A percentile compares a stretch with the other conserved stretches of the same genome.
Evolutionary conservation across 352 stramenopile genomes (phyloP).

Genomic region (Pythium periplocum): DNA sequence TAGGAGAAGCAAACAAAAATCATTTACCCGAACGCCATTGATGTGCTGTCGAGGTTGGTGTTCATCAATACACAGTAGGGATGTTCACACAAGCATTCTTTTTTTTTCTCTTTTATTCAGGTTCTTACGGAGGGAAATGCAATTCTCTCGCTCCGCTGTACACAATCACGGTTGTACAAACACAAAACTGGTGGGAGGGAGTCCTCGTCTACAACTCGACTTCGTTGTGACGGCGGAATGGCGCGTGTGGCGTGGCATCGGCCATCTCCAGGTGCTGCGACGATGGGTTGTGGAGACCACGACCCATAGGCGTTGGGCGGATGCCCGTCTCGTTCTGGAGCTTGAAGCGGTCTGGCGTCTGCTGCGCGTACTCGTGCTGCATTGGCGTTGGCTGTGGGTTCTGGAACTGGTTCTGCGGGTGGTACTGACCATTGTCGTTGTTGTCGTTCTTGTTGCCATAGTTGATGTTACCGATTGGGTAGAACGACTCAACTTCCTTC

Average conservation of each 20-base stretch:
- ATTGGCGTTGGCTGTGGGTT: conserved; percentile 16
- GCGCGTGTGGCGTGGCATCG: conserved; percentile 15
- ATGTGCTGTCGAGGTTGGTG: too few relatives aligned
- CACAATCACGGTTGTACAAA: too few relatives aligned
- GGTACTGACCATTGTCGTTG: conserved; percentile 3
- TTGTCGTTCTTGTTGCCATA: not conserved
- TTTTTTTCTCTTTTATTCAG: too few relatives aligned
- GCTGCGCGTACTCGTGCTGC: conserved; percentile 5
- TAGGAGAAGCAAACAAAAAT: conserved; percentile 3
- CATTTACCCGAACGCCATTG: too few relatives aligned
- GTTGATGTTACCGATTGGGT: conserved; percentile 16
- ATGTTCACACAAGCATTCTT: too few relatives aligned
- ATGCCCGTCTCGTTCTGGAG: too few relatives aligned
- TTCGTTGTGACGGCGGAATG: conserved; percentile 19
- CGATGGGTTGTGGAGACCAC: too few relatives aligned
- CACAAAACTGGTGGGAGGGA: too few relatives aligned
- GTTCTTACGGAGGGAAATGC: too few relatives aligned
- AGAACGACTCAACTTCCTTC: conserved; percentile 17
- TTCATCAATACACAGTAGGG: too few relatives aligned
- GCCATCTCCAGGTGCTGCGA: conserved; percentile 8
- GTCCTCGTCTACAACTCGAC: conserved; percentile 12
- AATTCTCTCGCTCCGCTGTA: too few relatives aligned
- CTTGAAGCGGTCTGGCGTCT: conserved; percentile 5
- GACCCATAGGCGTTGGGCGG: too few relatives aligned
- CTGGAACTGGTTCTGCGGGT: conserved; percentile 12